Percentiles rank a stretch among this genome's conserved stretches.
Evolutionary conservation across 73 alveolate species (phyloP).

Genomic region (Symbiodinium natans): DNA sequence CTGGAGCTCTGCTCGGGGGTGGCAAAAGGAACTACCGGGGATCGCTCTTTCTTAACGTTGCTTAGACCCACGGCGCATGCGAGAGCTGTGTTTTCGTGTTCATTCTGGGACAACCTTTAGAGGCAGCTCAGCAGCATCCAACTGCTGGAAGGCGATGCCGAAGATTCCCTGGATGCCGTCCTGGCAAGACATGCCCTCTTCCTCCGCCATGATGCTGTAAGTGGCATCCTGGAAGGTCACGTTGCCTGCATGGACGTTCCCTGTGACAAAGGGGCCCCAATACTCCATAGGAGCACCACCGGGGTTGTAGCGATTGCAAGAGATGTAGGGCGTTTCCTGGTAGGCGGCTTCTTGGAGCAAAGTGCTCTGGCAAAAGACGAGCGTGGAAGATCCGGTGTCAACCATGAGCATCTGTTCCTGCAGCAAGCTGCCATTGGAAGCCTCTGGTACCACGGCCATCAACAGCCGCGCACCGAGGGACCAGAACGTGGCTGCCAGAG

Average conservation of each 20-base stretch:
- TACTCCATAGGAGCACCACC: neutral
- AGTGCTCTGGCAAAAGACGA: neutral
- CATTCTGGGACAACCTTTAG: too few species aligned
- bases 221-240: neutral
- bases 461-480: too few species aligned
- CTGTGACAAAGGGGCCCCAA: constrained; percentile 13
- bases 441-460: too few species aligned
- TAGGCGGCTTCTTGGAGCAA: neutral
- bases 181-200: neutral
- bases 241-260: neutral
- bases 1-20: too few species aligned
- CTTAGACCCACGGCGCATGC: too few species aligned
- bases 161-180: neutral
- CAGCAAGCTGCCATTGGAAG: too few species aligned
- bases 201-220: neutral
- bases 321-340: neutral
- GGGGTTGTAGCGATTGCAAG: neutral
- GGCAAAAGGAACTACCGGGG: too few species aligned
- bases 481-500: too few species aligned
- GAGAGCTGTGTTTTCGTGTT: too few species aligned
- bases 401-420: neutral
- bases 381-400: constrained; percentile 8
- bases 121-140: neutral
- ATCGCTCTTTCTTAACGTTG: too few species aligned
- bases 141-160: constrained; percentile 22